Conservation (phyloP, 169 alveolate genomes). For the Babesia ovis region DNA sequence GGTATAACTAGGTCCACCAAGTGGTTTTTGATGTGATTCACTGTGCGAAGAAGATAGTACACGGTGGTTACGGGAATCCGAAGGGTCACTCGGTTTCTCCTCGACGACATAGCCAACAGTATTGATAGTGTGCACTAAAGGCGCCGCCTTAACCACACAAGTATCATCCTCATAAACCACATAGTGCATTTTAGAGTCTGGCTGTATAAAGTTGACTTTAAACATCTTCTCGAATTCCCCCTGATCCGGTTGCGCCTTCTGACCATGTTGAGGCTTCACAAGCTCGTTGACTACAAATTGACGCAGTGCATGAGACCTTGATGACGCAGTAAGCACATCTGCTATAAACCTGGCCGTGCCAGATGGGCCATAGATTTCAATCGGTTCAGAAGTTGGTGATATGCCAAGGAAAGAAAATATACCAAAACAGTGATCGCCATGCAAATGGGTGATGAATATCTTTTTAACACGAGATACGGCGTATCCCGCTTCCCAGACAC, state of each 20-base stretch:
- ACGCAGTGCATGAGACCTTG: constrained; percentile 17
- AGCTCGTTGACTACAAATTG: constrained; percentile 51
- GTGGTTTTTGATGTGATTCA: not conserved
- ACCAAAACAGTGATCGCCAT: constrained; percentile 86
- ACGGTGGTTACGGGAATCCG: not conserved
- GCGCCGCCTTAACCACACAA: constrained; percentile 67
- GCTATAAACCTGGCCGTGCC: constrained; percentile 51
- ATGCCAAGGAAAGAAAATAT: constrained; percentile 66
- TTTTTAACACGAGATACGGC: constrained; percentile 52
- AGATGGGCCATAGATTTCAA: constrained; percentile 82
- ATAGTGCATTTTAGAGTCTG: constrained; percentile 52
- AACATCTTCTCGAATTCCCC: not conserved
- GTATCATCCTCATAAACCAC: constrained; percentile 59
- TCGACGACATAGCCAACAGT: constrained; percentile 83
- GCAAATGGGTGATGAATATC: constrained; percentile 82
- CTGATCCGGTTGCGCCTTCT: not conserved
- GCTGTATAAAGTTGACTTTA: constrained; percentile 36
- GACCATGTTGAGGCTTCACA: constrained; percentile 1
- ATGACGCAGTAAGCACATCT: constrained; percentile 38
- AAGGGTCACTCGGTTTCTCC: constrained; percentile 27
- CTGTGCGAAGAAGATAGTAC: not conserved
- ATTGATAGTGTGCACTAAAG: constrained; percentile 78
- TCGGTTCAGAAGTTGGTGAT: constrained; percentile 1
- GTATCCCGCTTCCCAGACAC: constrained; percentile 57
- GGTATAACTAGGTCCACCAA: not conserved